Evolutionary conservation across 495 filamentous ascomycete genomes (phyloP).

Genomic region (Cetradonia linearis): DNA sequence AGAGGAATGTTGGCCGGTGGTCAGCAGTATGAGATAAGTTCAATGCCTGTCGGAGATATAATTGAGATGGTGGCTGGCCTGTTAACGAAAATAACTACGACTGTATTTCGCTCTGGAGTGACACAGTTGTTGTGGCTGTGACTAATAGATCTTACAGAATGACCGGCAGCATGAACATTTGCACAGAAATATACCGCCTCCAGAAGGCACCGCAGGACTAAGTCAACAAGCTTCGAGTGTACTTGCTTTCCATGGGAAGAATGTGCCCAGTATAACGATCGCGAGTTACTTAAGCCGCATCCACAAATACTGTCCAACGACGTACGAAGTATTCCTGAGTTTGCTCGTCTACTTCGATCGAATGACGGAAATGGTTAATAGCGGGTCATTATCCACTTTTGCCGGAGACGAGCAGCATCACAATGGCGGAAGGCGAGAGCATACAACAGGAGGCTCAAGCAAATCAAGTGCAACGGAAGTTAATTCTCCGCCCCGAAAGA

Average conservation of each 20-base stretch:
- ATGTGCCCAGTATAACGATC: constrained; percentile 94
- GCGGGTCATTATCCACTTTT: constrained; percentile 43
- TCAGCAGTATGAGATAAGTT: constrained; percentile 82
- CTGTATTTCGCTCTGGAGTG: constrained; percentile 27
- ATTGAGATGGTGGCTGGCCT: constrained; percentile 99
- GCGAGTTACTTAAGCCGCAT: constrained; percentile 92
- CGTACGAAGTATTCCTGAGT: constrained; percentile 95
- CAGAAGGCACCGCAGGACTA: constrained; percentile 54
- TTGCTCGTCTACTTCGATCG: constrained; percentile 96
- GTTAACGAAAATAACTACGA: constrained; percentile 93
- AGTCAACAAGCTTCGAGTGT: constrained; percentile 79
- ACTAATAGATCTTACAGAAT: constrained; percentile 37
- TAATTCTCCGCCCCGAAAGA: constrained; percentile 6
- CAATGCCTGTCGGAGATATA: constrained; percentile 93
- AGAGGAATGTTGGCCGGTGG: constrained; percentile 32
- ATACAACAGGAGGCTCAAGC: constrained; percentile 3
- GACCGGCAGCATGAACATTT: constrained; percentile 82
- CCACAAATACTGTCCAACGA: constrained; percentile 98
- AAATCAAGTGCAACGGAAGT: constrained; percentile 13
- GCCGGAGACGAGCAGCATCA: constrained; percentile 35
- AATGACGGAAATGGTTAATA: constrained; percentile 95
- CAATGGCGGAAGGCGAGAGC: constrained; percentile 20
- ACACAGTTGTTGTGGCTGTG: neutral
- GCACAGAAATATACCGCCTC: constrained; percentile 57
- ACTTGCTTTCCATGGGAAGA: constrained; percentile 98